phyloP scores from a whole-genome alignment of 2,329 filamentous ascomycete genomes.

The Trichoderma cornu-damae region DNA sequence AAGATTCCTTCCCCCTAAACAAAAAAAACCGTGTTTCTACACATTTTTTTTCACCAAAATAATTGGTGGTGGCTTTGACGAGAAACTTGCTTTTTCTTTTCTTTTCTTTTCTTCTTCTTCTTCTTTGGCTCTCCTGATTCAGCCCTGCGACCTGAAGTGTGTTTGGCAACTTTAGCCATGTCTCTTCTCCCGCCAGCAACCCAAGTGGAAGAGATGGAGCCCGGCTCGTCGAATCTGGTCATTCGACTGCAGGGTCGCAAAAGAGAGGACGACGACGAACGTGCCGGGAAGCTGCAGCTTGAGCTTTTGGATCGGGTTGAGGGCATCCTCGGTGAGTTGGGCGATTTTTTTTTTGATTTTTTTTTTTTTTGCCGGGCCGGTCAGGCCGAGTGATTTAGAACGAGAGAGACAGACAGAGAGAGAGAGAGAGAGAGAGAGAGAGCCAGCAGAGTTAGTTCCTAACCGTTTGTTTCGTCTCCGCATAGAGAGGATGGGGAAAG shows the following conservation, averaged over 20 bases:
- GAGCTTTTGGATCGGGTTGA: constrained; percentile 2
- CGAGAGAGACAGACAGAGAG: no score
- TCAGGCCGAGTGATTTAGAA: no score
- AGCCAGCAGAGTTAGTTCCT: not conserved
- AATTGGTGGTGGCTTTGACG: no score
- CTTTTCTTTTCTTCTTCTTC: no score
- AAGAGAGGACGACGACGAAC: not conserved
- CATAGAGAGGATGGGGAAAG: not conserved
- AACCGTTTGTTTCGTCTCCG: not conserved
- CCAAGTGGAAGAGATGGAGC: not conserved
- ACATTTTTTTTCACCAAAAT: no score
- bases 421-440: no score
- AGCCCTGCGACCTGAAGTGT: not conserved
- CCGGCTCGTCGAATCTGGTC: not conserved
- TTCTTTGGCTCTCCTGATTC: not conserved
- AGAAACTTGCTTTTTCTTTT: no score
- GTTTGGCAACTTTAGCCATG: not conserved
- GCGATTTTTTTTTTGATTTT: no score
- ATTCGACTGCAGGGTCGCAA: not conserved
- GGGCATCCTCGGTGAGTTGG: not conserved
- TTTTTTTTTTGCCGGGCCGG: no score
- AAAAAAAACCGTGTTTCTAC: no score
- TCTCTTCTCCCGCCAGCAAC: not conserved
- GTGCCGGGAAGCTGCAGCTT: not conserved
- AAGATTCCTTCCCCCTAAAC: no score